Evolutionary conservation across 345 rosid genomes (phyloP), one percentile per base, ranked within the genome.

Genomic region (Dipteronia sinensis): DNA sequence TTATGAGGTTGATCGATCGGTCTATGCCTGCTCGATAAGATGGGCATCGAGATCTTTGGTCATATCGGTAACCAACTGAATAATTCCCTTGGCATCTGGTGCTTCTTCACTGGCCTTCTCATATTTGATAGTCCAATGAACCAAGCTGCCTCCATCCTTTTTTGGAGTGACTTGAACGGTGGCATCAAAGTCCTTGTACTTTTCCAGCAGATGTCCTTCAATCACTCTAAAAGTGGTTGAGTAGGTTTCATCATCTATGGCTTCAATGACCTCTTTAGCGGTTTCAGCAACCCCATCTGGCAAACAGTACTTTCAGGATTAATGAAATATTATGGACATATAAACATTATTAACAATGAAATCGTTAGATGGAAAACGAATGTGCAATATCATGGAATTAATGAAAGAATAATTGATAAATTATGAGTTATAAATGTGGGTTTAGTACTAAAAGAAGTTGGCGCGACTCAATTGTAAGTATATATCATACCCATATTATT

Each of bases 181-280:
- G 19, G 69, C 0, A 10, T 9, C 69, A 70, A 79, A 82, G 19
- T 27, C 59, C 74, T 84, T 84, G 80, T 71, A 81, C 51, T 80
- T 79, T 25, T 83, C 79, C 74, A 79, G 13, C 40, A 87, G 69
- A 42, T 82, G 84, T 16, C 89, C 87, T 51, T 80, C 86, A 0
- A 82, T 76, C 68, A 82, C 72, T 67, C 40, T 80, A 76, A 76
- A 86, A 4, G 75, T 84, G 10, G 78, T 80, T 5, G 63, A 78
- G 8, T 61, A 42, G 25, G 84, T 86, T 70, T 16, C 82, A 29
- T 86, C 83, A 16, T 86, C 87, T 73, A 86, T 73, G 10, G 65
- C 72, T 66, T 84, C 89, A 11, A 86, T 63, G 1, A 74, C 22
- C 74, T 84, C 81, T 75, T 86, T 86, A 2, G 85, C 81, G 6